Evolutionary conservation across 108 stramenopile species (phyloP), one percentile per base, ranked within the genome.

Genomic region (Fistulifera pelliculosa): DNA sequence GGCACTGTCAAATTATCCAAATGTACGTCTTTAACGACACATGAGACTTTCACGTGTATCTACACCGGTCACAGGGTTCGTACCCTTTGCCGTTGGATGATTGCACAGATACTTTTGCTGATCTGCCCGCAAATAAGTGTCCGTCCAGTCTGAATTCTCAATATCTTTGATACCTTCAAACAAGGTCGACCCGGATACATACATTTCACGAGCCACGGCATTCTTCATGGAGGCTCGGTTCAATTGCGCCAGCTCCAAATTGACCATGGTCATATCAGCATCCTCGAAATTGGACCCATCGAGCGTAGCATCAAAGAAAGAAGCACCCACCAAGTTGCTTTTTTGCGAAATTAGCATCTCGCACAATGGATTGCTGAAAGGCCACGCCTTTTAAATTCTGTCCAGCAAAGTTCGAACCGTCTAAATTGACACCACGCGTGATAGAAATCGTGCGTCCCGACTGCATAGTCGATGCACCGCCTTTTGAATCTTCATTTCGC

Each of bases 261-360:
- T 91, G 56, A 75, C 68, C 19, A 76, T 43, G 10, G 77, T 71
- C 79, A 89, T 74, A 59, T 85, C 86, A 14, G 93, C 90, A 66
- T 82, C 62, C 61, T 87, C 93, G 45, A 96, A 85, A 61, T 95
- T 77, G 21, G 80, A 76, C 47, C 92, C 93, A 58, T 87, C 84
- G 47, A 95, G 57, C 13, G 93, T 94, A 1, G 96, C 96, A 70
- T 95, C 96, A 62, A 97, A 95, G 64, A 95, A 95, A 31, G 81
- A 83, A 6, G 94, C 80, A 0, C 86, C 80, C 1, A 76, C 60
- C 40, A 94, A 62, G 54, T 97, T 94, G 23, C 79, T 47, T 15
- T n/a, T 66, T 71, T 17, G 73, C 68, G 56, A 95, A 97, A 69
- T 93, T 85, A 21, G 81, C 44, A 56, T 94, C 91, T 15, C 96